Percentiles rank a stretch among this genome's conserved stretches.
Evolutionary conservation across 2,329 filamentous ascomycete species (phyloP).

Genomic region (Cladosporium sp.): DNA sequence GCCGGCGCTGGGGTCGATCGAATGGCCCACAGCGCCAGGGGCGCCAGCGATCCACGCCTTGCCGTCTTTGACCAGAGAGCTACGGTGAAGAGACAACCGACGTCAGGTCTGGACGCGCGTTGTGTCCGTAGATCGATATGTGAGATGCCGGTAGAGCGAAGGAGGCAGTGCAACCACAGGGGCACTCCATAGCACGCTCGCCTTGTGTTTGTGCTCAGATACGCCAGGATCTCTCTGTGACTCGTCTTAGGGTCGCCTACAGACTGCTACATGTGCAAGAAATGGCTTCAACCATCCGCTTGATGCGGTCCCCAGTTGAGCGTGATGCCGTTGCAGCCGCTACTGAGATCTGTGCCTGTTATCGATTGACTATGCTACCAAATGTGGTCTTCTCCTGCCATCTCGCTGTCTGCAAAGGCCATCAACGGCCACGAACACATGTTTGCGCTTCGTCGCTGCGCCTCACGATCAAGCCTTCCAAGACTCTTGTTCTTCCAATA

Average conservation of each 20-base stretch:
- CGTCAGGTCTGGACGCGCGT: constrained; percentile 4
- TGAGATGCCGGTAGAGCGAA: not conserved
- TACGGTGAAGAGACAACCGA: constrained; percentile 8
- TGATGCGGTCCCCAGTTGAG: not conserved
- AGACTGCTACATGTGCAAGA: not conserved
- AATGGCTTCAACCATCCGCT: not conserved
- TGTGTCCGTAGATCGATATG: not conserved
- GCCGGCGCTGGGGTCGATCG: constrained; percentile 11
- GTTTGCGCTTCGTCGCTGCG: not conserved
- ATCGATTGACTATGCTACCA: not conserved
- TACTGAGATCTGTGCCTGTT: not conserved
- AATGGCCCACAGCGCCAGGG: not conserved
- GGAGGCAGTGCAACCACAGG: not conserved
- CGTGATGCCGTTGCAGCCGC: constrained; percentile 5
- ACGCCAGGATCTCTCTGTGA: not conserved
- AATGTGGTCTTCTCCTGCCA: too few species aligned
- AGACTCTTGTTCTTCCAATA: not conserved
- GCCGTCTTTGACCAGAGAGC: not conserved
- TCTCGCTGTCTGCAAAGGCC: too few species aligned
- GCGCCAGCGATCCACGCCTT: not conserved
- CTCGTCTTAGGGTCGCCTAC: not conserved
- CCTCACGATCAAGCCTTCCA: not conserved
- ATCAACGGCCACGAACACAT: not conserved
- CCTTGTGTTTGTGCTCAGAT: not conserved
- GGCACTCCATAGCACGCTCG: not conserved